phyloP scores from a whole-genome alignment of 345 rosid genomes.

The Brassica cretica region DNA sequence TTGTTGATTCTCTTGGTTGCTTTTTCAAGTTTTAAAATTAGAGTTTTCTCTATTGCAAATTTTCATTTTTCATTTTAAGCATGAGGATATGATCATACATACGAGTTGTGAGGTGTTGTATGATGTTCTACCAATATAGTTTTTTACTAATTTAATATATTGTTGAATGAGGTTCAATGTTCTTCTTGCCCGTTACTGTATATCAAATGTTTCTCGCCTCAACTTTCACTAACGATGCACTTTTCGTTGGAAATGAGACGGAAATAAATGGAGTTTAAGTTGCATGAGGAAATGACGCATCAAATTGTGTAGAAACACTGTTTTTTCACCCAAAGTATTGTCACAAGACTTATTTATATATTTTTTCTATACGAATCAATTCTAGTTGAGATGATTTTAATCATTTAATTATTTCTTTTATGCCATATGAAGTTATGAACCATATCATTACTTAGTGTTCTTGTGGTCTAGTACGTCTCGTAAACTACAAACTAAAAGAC shows the following conservation, averaged over 20 bases:
- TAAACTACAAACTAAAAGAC: too few species aligned
- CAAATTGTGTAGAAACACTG: background rate
- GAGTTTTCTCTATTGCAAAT: constrained; percentile 15
- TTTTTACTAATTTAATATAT: background rate
- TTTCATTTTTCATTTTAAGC: constrained; percentile 8
- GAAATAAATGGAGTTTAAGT: background rate
- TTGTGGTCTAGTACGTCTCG: background rate
- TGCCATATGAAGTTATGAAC: background rate
- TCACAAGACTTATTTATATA: background rate
- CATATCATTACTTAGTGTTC: constrained; percentile 6
- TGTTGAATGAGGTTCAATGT: background rate
- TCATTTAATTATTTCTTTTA: constrained; percentile 2
- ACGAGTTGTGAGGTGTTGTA: constrained; percentile 20
- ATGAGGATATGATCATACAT: constrained; percentile 25
- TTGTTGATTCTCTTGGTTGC: constrained; percentile 26
- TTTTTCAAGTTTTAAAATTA: constrained; percentile 17
- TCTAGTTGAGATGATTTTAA: background rate
- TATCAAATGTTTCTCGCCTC: background rate
- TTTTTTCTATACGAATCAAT: background rate
- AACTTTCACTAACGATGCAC: background rate
- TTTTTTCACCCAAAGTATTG: background rate
- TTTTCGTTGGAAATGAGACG: background rate
- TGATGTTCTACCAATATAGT: background rate
- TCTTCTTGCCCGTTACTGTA: background rate
- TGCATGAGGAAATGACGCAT: background rate